Conservation (phyloP, 768 basidiomycete genomes). For the Crepidotus variabilis region DNA sequence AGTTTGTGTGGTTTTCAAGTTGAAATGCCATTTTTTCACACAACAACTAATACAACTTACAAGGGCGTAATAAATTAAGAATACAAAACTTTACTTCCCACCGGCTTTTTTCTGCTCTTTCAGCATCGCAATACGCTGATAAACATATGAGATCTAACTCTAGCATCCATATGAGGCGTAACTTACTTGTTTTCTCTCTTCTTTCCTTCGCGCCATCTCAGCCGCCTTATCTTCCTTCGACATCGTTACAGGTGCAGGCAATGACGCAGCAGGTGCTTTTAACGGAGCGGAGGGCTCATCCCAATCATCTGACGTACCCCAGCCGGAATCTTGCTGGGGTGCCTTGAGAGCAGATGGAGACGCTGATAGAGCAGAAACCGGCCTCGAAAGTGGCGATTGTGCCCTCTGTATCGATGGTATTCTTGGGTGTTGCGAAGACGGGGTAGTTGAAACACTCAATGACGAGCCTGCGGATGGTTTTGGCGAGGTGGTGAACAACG, state of each 20-base stretch:
- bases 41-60: background rate
- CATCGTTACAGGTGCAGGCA: slow-evolving; percentile 31
- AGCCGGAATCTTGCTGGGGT: slow-evolving; percentile 15
- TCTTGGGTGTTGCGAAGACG: slow-evolving; percentile 2
- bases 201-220: slow-evolving; percentile 89
- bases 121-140: slow-evolving; percentile 69
- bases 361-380: slow-evolving; percentile 16
- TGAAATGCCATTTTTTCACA: background rate
- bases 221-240: slow-evolving; percentile 90
- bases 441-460: background rate
- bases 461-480: slow-evolving; percentile 7
- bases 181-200: slow-evolving; percentile 85
- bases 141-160: background rate
- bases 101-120: slow-evolving; percentile 77
- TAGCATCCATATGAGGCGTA: background rate
- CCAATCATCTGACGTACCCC: slow-evolving; percentile 24
- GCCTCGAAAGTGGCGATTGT: slow-evolving; percentile 11
- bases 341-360: slow-evolving; percentile 10
- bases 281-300: slow-evolving; percentile 9
- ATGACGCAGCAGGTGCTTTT: background rate
- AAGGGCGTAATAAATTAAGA: background rate
- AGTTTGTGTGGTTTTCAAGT: too few species aligned
- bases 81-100: slow-evolving; percentile 15
- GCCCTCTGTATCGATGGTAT: slow-evolving; percentile 8
- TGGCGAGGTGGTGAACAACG: slow-evolving; percentile 11